A percentile compares a stretch with the other conserved stretches of the same genome.
Conservation (phyloP, 805 yeast species). For the Priceomyces fermenticarens region DNA sequence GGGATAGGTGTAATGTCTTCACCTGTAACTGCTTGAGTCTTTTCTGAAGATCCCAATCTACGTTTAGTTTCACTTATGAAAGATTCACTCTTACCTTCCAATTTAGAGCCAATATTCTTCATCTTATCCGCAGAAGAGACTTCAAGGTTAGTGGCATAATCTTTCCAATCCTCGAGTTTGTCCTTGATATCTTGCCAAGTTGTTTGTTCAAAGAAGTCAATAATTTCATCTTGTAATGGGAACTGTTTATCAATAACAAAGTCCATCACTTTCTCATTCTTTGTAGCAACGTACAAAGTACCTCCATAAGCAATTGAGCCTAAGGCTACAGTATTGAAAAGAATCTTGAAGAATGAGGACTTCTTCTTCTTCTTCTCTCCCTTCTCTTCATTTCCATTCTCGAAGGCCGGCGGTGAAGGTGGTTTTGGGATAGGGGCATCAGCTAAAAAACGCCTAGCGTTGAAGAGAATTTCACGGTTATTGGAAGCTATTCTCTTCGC, state of each 20-base stretch:
- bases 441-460: not conserved
- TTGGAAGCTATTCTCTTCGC: not conserved
- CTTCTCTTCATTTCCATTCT: not conserved
- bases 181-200: constrained; percentile 28
- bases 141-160: constrained; percentile 17
- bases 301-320: constrained; percentile 35
- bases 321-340: constrained; percentile 26
- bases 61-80: constrained; percentile 35
- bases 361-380: constrained; percentile 21
- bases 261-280: constrained; percentile 42
- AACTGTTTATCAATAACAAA: constrained; percentile 41
- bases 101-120: constrained; percentile 28
- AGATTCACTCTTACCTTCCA: constrained; percentile 31
- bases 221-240: constrained; percentile 40
- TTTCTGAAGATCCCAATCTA: constrained; percentile 19
- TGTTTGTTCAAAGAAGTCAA: constrained; percentile 36
- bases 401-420: constrained; percentile 2
- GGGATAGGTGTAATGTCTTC: constrained; percentile 23
- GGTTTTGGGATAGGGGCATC: constrained; percentile 4
- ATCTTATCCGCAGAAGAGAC: constrained; percentile 31
- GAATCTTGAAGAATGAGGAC: constrained; percentile 27
- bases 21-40: constrained; percentile 1
- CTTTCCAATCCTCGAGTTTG: constrained; percentile 13
- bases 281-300: constrained; percentile 39
- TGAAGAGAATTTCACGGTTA: not conserved